Conservation (phyloP, 2,329 filamentous ascomycete species). For the Trichoderma hamatum region DNA sequence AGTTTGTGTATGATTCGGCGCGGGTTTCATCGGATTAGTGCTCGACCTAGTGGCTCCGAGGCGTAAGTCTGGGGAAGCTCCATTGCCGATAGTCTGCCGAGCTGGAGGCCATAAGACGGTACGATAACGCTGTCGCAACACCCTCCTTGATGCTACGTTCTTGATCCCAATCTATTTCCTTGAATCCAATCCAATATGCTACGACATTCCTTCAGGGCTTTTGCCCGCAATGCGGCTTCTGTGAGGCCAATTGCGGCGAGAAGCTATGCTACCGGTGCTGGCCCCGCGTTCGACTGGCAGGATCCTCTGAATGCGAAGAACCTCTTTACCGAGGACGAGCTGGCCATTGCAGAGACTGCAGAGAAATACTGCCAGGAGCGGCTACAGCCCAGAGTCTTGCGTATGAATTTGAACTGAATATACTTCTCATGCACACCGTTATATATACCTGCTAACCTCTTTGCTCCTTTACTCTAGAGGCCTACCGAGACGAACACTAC, state of each 20-base stretch:
- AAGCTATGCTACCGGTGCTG: slow-evolving; percentile 43
- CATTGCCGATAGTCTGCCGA: slow-evolving; percentile 28
- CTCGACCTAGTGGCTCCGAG: slow-evolving; percentile 13
- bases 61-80: slow-evolving; percentile 29
- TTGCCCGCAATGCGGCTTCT: slow-evolving; percentile 34
- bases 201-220: slow-evolving; percentile 38
- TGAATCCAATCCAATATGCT: slow-evolving; percentile 32
- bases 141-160: slow-evolving; percentile 23
- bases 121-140: slow-evolving; percentile 30
- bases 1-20: slow-evolving; percentile 1
- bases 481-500: slow-evolving; percentile 83
- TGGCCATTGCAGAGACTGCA: slow-evolving; percentile 86
- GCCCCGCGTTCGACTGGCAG: slow-evolving; percentile 77
- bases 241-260: slow-evolving; percentile 36
- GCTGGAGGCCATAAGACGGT: not conserved
- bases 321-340: slow-evolving; percentile 85
- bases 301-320: slow-evolving; percentile 78
- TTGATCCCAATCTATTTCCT: not conserved
- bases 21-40: slow-evolving; percentile 39
- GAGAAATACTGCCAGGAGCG: slow-evolving; percentile 93
- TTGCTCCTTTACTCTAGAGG: slow-evolving; percentile 56
- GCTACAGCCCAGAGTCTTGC: slow-evolving; percentile 80
- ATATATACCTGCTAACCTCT: not conserved
- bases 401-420: slow-evolving; percentile 52
- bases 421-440: too few species aligned